Evolutionary conservation across 768 basidiomycete genomes (phyloP).

Genomic region (Russula sp.): DNA sequence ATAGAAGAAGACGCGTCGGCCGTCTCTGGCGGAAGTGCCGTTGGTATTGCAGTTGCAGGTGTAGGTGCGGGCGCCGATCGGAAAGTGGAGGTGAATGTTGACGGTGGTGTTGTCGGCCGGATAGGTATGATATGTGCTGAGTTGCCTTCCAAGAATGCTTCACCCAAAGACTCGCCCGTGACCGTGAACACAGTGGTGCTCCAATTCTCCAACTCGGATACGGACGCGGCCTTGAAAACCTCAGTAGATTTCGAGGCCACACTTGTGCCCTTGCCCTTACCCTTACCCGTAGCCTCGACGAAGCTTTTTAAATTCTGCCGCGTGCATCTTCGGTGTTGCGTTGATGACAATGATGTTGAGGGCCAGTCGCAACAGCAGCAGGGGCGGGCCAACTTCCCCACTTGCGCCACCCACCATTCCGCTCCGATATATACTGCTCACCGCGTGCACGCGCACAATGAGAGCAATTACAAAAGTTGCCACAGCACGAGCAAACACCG

Average conservation of each 20-base stretch:
- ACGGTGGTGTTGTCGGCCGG: not conserved
- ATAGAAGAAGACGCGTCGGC: not conserved
- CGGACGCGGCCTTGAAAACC: not conserved
- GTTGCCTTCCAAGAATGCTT: not conserved
- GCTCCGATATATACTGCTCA: slow-evolving; percentile 39
- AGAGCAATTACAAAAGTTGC: slow-evolving; percentile 45
- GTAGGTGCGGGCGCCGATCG: not conserved
- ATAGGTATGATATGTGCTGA: not conserved
- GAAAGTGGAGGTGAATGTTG: not conserved
- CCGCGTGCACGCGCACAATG: slow-evolving; percentile 40
- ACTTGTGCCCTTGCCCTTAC: not conserved
- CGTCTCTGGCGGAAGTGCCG: too few relatives aligned
- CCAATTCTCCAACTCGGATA: not conserved
- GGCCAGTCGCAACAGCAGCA: not conserved
- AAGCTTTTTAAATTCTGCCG: not conserved
- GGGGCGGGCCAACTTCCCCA: not conserved
- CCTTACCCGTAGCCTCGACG: not conserved
- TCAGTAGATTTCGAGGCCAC: not conserved
- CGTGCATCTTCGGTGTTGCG: not conserved
- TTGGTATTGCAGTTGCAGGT: not conserved
- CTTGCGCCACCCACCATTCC: slow-evolving; percentile 24
- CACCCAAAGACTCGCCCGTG: not conserved
- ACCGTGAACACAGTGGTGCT: not conserved
- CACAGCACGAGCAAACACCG: slow-evolving; percentile 38
- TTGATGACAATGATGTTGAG: not conserved